A percentile compares a stretch with the other conserved stretches of the same genome.
Conservation (phyloP, 2,329 filamentous ascomycete genomes). For the Conoideocrella luteorostrata region DNA sequence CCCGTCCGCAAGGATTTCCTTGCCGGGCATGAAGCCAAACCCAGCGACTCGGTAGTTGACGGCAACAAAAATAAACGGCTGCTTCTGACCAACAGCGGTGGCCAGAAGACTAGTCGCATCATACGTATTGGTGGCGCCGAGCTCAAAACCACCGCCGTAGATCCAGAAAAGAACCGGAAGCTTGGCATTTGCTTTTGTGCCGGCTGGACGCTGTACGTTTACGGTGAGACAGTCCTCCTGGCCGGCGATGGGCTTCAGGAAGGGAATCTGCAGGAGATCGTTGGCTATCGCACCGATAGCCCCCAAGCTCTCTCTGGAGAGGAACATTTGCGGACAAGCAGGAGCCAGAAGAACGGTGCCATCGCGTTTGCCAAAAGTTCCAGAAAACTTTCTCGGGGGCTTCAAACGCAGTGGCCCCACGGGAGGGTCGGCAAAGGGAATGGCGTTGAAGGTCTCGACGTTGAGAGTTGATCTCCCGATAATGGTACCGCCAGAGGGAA, state of each 20-base stretch:
- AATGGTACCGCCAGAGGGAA: conserved; percentile 53
- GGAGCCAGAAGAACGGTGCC: conserved; percentile 49
- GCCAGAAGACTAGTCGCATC: conserved; percentile 20
- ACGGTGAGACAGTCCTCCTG: conserved; percentile 61
- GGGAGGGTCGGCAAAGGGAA: conserved; percentile 69
- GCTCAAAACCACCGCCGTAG: conserved; percentile 5
- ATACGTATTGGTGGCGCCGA: conserved; percentile 1
- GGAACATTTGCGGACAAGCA: conserved; percentile 67
- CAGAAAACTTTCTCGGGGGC: conserved; percentile 54
- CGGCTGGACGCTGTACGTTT: conserved; percentile 52
- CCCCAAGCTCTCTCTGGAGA: conserved; percentile 40
- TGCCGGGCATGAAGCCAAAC: conserved; percentile 6
- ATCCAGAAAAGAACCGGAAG: conserved; percentile 48
- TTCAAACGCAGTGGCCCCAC: conserved; percentile 60
- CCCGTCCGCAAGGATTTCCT: conserved; percentile 36
- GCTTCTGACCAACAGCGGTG: conserved; percentile 28
- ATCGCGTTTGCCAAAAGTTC: conserved; percentile 52
- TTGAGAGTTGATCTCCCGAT: conserved; percentile 36
- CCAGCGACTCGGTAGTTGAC: conserved; percentile 4
- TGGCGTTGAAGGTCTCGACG: conserved; percentile 66
- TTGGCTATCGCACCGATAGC: conserved; percentile 40
- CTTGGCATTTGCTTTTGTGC: conserved; percentile 46
- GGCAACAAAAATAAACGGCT: conserved; percentile 4
- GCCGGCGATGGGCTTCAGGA: conserved; percentile 49
- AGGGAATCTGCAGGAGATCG: conserved; percentile 44